Conservation (phyloP, 164 flowering plant species). For the Platanus orientalis region DNA sequence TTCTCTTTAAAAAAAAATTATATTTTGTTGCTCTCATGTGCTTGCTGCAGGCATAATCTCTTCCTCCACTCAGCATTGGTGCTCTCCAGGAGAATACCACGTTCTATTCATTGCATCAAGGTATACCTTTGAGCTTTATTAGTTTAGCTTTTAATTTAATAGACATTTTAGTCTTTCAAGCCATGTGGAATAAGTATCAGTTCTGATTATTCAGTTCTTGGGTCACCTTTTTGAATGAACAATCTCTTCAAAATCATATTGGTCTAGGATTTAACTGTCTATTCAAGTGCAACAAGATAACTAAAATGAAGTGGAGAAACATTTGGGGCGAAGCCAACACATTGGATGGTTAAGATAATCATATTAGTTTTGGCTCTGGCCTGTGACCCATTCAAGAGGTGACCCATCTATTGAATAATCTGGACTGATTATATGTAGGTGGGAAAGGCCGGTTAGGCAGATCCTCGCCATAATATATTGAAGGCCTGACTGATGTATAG, state of each 20-base stretch:
- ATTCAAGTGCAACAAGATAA: too few species aligned
- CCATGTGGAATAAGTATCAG: not conserved
- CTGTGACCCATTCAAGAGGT: not conserved
- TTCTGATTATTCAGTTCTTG: not conserved
- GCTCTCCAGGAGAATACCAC: slow-evolving; percentile 83
- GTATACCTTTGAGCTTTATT: slow-evolving; percentile 24
- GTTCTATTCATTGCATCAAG: slow-evolving; percentile 69
- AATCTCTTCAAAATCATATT: not conserved
- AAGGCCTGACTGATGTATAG: not conserved
- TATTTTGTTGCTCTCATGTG: slow-evolving; percentile 1
- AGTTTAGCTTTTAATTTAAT: not conserved
- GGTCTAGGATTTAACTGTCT: too few species aligned
- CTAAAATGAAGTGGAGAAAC: too few species aligned
- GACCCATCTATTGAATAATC: not conserved
- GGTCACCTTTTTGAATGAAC: not conserved
- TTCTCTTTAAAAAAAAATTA: not conserved
- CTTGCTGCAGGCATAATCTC: slow-evolving; percentile 73
- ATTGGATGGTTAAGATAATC: not conserved
- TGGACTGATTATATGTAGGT: not conserved
- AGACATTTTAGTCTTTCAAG: not conserved
- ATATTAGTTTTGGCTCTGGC: not conserved
- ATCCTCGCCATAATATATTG: not conserved
- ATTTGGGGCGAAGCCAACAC: not conserved
- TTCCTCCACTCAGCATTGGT: slow-evolving; percentile 94
- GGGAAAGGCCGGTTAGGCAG: not conserved